These are phyloP conservation scores for Fomitiporia mediterranea DNA, from an alignment of 1,284 basidiomycete species.

Conservation along the genomic window DNA sequence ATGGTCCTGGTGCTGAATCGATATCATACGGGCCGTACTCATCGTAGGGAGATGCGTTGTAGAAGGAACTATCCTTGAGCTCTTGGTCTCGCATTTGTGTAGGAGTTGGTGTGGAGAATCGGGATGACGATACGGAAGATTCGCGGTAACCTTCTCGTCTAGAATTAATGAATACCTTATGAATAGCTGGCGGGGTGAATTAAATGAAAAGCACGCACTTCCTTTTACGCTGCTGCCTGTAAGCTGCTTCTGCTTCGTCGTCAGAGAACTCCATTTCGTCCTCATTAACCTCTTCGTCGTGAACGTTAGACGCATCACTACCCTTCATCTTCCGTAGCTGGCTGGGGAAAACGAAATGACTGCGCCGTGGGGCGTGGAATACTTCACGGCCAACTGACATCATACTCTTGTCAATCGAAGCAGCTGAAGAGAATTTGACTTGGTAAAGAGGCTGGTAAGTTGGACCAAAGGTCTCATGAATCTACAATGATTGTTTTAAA, in stretches of 20 bases:
- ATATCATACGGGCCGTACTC: slow-evolving; percentile 62
- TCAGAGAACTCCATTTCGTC: slow-evolving; percentile 88
- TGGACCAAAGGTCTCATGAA: slow-evolving; percentile 89
- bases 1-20: slow-evolving; percentile 48
- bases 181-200: slow-evolving; percentile 2
- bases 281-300: slow-evolving; percentile 84
- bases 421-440: slow-evolving; percentile 59
- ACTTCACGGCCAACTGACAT: slow-evolving; percentile 54
- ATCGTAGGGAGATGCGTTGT: slow-evolving; percentile 55
- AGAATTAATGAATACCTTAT: background rate
- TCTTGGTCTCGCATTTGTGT: slow-evolving; percentile 53
- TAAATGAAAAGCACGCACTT: slow-evolving; percentile 25
- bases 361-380: slow-evolving; percentile 73
- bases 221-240: slow-evolving; percentile 51
- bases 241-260: slow-evolving; percentile 78
- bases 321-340: slow-evolving; percentile 66
- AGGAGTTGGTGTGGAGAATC: slow-evolving; percentile 49
- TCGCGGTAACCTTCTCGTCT: slow-evolving; percentile 52
- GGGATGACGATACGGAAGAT: slow-evolving; percentile 47
- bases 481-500: slow-evolving; percentile 38
- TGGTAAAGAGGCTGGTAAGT: slow-evolving; percentile 83
- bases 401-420: slow-evolving; percentile 52
- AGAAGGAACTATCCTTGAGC: slow-evolving; percentile 40
- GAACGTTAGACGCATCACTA: slow-evolving; percentile 88
- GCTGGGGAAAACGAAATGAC: slow-evolving; percentile 73